phyloP scores from a whole-genome alignment of 2,329 filamentous ascomycete species.

The Emmonsiellopsis sp. region DNA sequence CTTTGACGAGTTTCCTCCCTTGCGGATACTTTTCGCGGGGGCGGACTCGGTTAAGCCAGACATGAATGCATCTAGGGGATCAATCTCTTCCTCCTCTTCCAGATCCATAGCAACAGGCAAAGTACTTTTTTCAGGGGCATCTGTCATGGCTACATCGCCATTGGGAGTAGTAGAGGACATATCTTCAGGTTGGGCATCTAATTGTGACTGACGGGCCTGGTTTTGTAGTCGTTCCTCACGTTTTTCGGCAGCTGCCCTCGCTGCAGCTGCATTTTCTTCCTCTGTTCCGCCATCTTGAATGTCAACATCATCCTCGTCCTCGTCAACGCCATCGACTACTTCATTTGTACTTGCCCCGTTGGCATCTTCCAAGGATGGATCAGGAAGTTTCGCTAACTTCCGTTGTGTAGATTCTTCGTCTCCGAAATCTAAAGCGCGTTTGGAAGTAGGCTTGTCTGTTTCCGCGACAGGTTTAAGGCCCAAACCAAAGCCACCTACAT shows the following conservation, averaged over 20 bases:
- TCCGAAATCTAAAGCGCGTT: conserved; percentile 72
- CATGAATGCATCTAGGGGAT: conserved; percentile 98
- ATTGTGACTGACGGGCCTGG: conserved; percentile 23
- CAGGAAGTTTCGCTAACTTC: conserved; percentile 84
- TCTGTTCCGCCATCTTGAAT: conserved; percentile 73
- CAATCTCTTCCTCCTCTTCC: conserved; percentile 62
- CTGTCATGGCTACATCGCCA: conserved; percentile 39
- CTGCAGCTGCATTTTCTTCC: conserved; percentile 78
- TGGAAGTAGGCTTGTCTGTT: conserved; percentile 55
- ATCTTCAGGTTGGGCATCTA: conserved; percentile 23
- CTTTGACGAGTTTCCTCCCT: conserved; percentile 27
- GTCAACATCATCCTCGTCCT: conserved; percentile 64
- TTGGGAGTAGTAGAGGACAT: conserved; percentile 23
- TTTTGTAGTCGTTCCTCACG: conserved; percentile 59
- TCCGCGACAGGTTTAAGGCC: conserved; percentile 57
- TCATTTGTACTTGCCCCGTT: conserved; percentile 50
- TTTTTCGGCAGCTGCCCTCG: conserved; percentile 74
- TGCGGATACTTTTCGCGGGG: conserved; percentile 30
- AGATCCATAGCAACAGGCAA: conserved; percentile 22
- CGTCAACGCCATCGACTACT: conserved; percentile 40
- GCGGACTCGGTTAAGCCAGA: conserved; percentile 51
- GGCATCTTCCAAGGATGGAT: conserved; percentile 57
- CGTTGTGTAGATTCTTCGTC: conserved; percentile 81
- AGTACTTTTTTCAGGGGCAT: conserved; percentile 29
- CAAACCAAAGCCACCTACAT: conserved; percentile 78